A percentile compares a stretch with the other conserved stretches of the same genome.
Conservation (phyloP, 2,329 filamentous ascomycete species). For the Rhinocladiella mackenziei region DNA sequence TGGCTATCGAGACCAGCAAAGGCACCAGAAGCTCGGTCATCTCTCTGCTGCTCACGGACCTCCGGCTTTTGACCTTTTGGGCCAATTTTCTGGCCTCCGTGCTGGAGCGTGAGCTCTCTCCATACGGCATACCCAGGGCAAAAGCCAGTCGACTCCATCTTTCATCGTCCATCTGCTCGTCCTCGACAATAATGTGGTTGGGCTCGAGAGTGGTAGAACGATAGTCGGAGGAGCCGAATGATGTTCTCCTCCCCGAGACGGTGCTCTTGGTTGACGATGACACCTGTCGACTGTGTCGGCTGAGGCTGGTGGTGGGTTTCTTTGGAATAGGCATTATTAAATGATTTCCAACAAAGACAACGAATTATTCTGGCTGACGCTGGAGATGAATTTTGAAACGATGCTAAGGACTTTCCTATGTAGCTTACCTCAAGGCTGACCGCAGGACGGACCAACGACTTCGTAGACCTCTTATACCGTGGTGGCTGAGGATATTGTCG, state of each 20-base stretch:
- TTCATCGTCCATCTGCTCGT: constrained; percentile 24
- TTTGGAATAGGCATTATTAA: constrained; percentile 7
- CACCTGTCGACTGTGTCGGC: constrained; percentile 5
- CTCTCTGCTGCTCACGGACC: constrained; percentile 13
- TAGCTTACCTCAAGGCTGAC: background rate
- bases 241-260: background rate
- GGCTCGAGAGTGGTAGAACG: constrained; percentile 23
- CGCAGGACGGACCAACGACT: background rate
- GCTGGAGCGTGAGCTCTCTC: constrained; percentile 13
- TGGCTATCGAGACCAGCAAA: constrained; percentile 18
- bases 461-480: background rate
- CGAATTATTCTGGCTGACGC: too few relatives aligned
- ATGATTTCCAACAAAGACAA: too few relatives aligned
- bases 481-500: background rate
- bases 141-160: constrained; percentile 26
- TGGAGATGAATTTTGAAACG: too few relatives aligned
- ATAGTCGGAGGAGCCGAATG: constrained; percentile 17
- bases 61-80: constrained; percentile 18
- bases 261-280: constrained; percentile 8
- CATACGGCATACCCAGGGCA: constrained; percentile 22
- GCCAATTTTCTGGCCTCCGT: constrained; percentile 19
- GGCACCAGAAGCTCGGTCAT: constrained; percentile 17
- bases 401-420: too few relatives aligned
- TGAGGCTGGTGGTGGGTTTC: background rate
- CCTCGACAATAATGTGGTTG: constrained; percentile 24